phyloP scores from a whole-genome alignment of 2,329 filamentous ascomycete species.

The Beauveria bassiana region DNA sequence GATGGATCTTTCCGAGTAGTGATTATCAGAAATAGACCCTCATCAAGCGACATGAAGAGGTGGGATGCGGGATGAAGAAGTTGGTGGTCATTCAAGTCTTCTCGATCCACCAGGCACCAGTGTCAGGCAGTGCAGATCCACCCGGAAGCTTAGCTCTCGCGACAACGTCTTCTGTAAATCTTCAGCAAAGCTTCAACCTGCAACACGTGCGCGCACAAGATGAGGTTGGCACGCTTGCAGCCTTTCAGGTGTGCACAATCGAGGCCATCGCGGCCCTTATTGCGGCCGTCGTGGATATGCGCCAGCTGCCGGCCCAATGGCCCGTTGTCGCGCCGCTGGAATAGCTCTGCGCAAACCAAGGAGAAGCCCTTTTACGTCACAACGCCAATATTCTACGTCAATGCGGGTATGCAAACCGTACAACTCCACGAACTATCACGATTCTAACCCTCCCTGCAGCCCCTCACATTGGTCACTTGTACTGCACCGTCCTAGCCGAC shows the following conservation, averaged over 20 bases:
- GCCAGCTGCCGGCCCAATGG: constrained; percentile 21
- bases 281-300: constrained; percentile 21
- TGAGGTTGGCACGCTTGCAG: constrained; percentile 23
- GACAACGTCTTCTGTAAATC: not conserved
- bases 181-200: not conserved
- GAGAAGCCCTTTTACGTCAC: constrained; percentile 89
- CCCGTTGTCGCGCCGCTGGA: constrained; percentile 21
- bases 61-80: not conserved
- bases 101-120: not conserved
- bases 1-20: too few relatives aligned
- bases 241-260: constrained; percentile 19
- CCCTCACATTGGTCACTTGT: constrained; percentile 91
- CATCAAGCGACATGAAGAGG: not conserved
- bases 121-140: not conserved
- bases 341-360: constrained; percentile 17
- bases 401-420: constrained; percentile 56
- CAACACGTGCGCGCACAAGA: constrained; percentile 10
- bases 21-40: too few relatives aligned
- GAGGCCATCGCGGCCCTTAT: constrained; percentile 14
- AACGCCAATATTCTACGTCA: constrained; percentile 98
- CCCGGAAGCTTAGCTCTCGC: not conserved
- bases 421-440: not conserved
- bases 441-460: constrained; percentile 39
- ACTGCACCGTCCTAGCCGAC: constrained; percentile 85
- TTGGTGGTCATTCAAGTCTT: not conserved